Percentiles rank a stretch among this genome's conserved stretches.
phyloP scores from a whole-genome alignment of 306 rosid species.

The Quercus alba region DNA sequence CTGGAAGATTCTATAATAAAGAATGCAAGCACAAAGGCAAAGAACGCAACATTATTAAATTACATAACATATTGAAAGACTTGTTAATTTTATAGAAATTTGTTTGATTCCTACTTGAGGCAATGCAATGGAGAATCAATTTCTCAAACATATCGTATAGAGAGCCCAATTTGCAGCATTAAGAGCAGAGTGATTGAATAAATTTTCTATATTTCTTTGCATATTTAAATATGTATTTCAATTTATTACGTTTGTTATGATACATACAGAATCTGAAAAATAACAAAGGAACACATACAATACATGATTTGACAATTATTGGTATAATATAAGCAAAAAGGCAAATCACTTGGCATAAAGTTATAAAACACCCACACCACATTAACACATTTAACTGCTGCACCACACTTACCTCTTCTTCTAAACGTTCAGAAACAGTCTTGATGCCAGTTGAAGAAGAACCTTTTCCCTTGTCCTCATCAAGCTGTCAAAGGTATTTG shows the following conservation, averaged over 20 bases:
- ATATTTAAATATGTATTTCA: neutral
- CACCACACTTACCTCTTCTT: conserved; percentile 71
- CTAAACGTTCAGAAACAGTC: conserved; percentile 69
- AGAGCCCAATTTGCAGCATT: neutral
- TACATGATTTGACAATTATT: neutral
- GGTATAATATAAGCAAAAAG: neutral
- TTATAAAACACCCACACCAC: neutral
- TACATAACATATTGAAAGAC: neutral
- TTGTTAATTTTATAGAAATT: neutral
- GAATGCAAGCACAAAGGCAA: neutral
- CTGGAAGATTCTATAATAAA: neutral
- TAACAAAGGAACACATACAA: neutral
- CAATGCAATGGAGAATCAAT: neutral
- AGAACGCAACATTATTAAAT: neutral
- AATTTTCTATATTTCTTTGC: neutral
- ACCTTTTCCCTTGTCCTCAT: conserved; percentile 81
- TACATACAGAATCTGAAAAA: neutral
- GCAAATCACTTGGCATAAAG: neutral
- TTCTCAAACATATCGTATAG: neutral
- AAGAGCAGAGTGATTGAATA: neutral
- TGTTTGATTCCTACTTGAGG: neutral
- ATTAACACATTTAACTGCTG: neutral
- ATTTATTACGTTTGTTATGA: neutral
- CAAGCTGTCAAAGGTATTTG: conserved; percentile 48
- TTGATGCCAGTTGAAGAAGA: conserved; percentile 53